A percentile compares a stretch with the other conserved stretches of the same genome.
phyloP scores from a whole-genome alignment of 805 yeast species.

The Yamadazyma akitaensis region DNA sequence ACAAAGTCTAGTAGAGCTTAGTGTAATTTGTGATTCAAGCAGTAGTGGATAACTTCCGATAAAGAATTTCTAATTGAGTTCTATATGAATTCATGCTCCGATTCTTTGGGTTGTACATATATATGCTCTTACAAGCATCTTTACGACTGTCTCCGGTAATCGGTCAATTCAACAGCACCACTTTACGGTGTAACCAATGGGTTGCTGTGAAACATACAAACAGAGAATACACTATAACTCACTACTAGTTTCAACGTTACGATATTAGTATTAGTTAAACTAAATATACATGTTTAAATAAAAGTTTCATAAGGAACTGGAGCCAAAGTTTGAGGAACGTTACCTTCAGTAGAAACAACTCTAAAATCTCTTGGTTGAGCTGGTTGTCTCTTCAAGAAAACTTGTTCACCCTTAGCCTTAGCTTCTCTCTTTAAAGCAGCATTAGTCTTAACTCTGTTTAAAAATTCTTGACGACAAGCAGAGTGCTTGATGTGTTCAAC shows the following conservation, averaged over 20 bases:
- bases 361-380: slow-evolving; percentile 94
- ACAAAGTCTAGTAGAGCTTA: too few relatives aligned
- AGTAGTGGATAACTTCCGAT: too few relatives aligned
- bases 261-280: slow-evolving; percentile 13
- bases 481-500: slow-evolving; percentile 99
- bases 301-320: slow-evolving; percentile 99
- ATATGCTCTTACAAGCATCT: too few relatives aligned
- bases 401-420: slow-evolving; percentile 87
- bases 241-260: neutral
- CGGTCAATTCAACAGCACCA: too few relatives aligned
- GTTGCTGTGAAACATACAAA: too few relatives aligned
- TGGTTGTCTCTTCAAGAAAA: slow-evolving; percentile 96
- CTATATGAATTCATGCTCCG: too few relatives aligned
- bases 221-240: neutral
- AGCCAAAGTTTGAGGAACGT: slow-evolving; percentile 94
- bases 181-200: too few relatives aligned
- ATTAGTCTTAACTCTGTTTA: slow-evolving; percentile 96
- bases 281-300: slow-evolving; percentile 57
- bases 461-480: slow-evolving; percentile 98
- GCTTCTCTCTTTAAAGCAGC: slow-evolving; percentile 94
- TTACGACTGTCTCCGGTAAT: too few relatives aligned
- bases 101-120: too few relatives aligned
- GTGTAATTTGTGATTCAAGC: too few relatives aligned
- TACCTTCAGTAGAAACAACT: slow-evolving; percentile 75
- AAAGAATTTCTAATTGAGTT: too few relatives aligned